phyloP scores from a whole-genome alignment of 495 filamentous ascomycete species.

The Haplographium delicatum region DNA sequence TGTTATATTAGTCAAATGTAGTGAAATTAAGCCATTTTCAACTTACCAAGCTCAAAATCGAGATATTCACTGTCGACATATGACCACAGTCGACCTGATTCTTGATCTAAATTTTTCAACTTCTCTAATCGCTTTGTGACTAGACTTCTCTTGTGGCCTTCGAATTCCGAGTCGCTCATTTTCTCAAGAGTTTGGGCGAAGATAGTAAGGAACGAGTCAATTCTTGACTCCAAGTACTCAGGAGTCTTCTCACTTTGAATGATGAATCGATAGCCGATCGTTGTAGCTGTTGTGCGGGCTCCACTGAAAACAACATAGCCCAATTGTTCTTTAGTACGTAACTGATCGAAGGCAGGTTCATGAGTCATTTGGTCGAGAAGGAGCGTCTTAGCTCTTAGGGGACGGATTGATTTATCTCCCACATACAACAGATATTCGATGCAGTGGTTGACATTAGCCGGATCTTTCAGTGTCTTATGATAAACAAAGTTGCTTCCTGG shows the following conservation, averaged over 20 bases:
- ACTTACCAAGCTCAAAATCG: conserved; percentile 78
- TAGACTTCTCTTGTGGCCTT: conserved; percentile 82
- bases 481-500: conserved; percentile 79
- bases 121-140: conserved; percentile 88
- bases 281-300: conserved; percentile 58
- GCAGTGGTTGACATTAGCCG: conserved; percentile 92
- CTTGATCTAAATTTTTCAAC: conserved; percentile 84
- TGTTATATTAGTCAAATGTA: conserved; percentile 22
- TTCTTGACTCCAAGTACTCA: conserved; percentile 76
- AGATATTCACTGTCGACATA: conserved; percentile 83
- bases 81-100: conserved; percentile 75
- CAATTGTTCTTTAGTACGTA: conserved; percentile 95
- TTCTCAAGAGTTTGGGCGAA: conserved; percentile 60
- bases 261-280: conserved; percentile 80
- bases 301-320: conserved; percentile 95
- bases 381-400: conserved; percentile 66
- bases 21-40: neutral
- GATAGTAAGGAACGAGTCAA: conserved; percentile 71
- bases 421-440: conserved; percentile 88
- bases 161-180: conserved; percentile 83
- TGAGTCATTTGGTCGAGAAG: conserved; percentile 88
- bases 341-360: conserved; percentile 88
- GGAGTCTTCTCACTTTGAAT: conserved; percentile 90
- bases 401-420: conserved; percentile 63
- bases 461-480: conserved; percentile 72